phyloP scores from a whole-genome alignment of 257 asterid genomes.

The Capsicum rhomboideum region DNA sequence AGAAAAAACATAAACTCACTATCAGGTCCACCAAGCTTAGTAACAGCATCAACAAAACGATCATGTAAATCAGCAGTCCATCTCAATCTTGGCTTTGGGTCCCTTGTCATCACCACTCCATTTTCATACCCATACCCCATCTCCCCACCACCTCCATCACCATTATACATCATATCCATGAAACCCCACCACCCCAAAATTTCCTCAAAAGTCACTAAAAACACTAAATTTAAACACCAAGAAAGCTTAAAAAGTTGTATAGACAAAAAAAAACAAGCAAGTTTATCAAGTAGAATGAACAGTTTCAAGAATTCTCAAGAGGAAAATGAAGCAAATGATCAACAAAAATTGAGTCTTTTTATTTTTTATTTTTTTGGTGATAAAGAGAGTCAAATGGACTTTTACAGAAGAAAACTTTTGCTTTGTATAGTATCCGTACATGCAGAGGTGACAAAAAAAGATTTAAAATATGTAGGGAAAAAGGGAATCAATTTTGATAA shows the following conservation, averaged over 20 bases:
- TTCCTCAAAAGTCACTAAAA: too few species aligned
- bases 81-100: slow-evolving; percentile 58
- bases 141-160: slow-evolving; percentile 28
- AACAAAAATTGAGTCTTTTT: neutral
- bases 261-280: neutral
- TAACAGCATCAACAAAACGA: slow-evolving; percentile 64
- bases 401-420: neutral
- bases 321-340: neutral
- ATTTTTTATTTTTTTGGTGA: neutral
- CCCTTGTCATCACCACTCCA: slow-evolving; percentile 53
- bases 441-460: slow-evolving; percentile 3
- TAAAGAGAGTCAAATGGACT: neutral
- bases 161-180: slow-evolving; percentile 42
- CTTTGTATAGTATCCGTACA: neutral
- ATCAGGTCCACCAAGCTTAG: slow-evolving; percentile 71
- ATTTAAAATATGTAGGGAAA: slow-evolving; percentile 4
- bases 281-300: neutral
- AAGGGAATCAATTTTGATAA: neutral
- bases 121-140: neutral
- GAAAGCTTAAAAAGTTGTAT: neutral
- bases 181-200: slow-evolving; percentile 4
- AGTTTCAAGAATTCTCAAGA: neutral
- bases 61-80: slow-evolving; percentile 69
- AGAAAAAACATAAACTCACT: slow-evolving; percentile 31
- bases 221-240: neutral